A percentile compares a stretch with the other conserved stretches of the same genome.
These are phyloP conservation scores for Paraphaeosphaeria sporulosa DNA, from an alignment of 2,329 filamentous ascomycete species.

Conservation along the genomic window DNA sequence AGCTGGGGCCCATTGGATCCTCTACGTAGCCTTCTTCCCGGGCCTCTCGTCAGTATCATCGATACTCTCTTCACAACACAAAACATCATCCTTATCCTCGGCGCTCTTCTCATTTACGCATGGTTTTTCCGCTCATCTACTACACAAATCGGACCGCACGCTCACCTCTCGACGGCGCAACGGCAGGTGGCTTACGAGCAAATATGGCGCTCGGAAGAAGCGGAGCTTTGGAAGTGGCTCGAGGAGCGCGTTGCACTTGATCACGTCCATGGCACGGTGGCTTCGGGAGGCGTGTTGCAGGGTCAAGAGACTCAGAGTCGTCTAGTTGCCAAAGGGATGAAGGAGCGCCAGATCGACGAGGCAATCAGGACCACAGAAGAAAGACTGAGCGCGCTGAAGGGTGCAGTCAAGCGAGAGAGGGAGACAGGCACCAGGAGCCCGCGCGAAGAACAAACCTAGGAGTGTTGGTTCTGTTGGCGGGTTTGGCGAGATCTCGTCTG, in stretches of 20 bases:
- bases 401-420: constrained; percentile 61
- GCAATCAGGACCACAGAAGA: constrained; percentile 88
- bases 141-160: constrained; percentile 35
- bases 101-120: constrained; percentile 59
- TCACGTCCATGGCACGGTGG: constrained; percentile 43
- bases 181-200: constrained; percentile 87
- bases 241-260: constrained; percentile 85
- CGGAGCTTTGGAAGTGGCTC: constrained; percentile 90
- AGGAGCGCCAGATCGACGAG: constrained; percentile 76
- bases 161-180: constrained; percentile 60
- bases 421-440: constrained; percentile 29
- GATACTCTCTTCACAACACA: constrained; percentile 78
- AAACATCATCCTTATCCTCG: constrained; percentile 75
- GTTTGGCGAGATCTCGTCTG: not conserved
- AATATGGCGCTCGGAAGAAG: constrained; percentile 88
- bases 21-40: constrained; percentile 68
- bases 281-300: constrained; percentile 33
- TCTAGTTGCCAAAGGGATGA: constrained; percentile 64
- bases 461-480: not conserved
- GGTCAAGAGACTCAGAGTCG: constrained; percentile 59
- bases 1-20: constrained; percentile 85
- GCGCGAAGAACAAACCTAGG: constrained; percentile 25
- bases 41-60: constrained; percentile 74
- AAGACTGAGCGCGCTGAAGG: constrained; percentile 78
- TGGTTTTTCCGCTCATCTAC: constrained; percentile 47